Conservation (phyloP, 768 basidiomycete genomes). For the Podaxis sp. region DNA sequence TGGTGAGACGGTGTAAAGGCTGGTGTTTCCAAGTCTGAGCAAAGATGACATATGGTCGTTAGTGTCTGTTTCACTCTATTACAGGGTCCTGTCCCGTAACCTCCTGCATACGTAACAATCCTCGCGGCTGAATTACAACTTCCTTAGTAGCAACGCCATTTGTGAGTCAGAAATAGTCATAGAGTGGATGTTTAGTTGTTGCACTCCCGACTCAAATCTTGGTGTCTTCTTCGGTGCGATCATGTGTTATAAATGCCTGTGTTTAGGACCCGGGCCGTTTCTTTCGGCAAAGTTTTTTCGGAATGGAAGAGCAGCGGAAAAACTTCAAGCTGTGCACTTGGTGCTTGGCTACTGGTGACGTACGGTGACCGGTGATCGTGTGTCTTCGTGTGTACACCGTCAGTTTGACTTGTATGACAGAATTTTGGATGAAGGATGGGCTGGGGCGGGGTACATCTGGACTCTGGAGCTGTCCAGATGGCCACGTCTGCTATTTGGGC, state of each 20-base stretch:
- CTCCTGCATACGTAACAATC: constrained; percentile 5
- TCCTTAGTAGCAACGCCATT: neutral
- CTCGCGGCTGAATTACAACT: neutral
- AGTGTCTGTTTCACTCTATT: neutral
- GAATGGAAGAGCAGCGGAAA: neutral
- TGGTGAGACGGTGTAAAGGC: neutral
- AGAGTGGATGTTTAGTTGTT: neutral
- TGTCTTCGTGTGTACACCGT: neutral
- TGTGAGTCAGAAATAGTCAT: neutral
- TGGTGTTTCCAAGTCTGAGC: neutral
- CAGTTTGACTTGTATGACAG: neutral
- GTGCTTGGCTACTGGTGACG: neutral
- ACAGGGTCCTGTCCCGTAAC: neutral
- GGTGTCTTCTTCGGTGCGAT: neutral
- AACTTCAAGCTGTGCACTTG: neutral
- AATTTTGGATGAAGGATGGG: neutral
- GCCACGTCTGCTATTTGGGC: neutral
- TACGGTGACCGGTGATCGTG: neutral
- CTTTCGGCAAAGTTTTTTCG: neutral
- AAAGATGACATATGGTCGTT: neutral
- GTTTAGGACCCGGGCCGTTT: neutral
- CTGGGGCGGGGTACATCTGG: too few species aligned
- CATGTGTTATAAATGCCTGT: neutral
- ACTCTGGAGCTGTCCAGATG: neutral
- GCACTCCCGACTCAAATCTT: neutral